Percentiles rank a stretch among this genome's conserved stretches.
Conservation (phyloP, 345 rosid genomes). For the Geranium rotundifolium region DNA sequence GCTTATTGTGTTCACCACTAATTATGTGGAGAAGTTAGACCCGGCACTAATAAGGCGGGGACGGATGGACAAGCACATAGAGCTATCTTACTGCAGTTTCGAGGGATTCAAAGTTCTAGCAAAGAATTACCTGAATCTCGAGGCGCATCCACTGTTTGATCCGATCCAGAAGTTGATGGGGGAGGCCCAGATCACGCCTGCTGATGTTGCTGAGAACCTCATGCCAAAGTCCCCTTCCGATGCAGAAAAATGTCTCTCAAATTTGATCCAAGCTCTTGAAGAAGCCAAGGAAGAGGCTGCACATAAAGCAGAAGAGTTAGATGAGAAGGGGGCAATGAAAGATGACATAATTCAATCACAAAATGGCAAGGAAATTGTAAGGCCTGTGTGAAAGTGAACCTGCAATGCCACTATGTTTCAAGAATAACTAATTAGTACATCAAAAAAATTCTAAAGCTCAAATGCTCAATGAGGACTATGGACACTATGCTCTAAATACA, state of each 20-base stretch:
- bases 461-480: background rate
- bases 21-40: constrained; percentile 44
- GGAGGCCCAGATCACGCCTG: constrained; percentile 2
- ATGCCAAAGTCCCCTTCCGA: constrained; percentile 13
- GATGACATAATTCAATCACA: constrained; percentile 10
- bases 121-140: constrained; percentile 3
- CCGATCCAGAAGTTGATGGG: background rate
- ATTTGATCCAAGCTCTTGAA: constrained; percentile 1
- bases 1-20: constrained; percentile 42
- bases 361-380: background rate
- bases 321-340: background rate
- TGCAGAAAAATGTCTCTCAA: constrained; percentile 2
- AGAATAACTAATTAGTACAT: background rate
- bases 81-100: constrained; percentile 25
- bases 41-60: constrained; percentile 52
- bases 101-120: background rate
- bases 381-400: background rate
- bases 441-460: background rate
- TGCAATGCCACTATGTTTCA: background rate
- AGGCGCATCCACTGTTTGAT: background rate
- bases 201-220: constrained; percentile 35
- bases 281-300: constrained; percentile 1
- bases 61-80: constrained; percentile 39
- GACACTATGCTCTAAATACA: too few relatives aligned
- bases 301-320: constrained; percentile 2